A percentile compares a stretch with the other conserved stretches of the same genome.
These are phyloP conservation scores for Rubus parviflorus DNA, from an alignment of 306 rosid species.

Conservation along the genomic window DNA sequence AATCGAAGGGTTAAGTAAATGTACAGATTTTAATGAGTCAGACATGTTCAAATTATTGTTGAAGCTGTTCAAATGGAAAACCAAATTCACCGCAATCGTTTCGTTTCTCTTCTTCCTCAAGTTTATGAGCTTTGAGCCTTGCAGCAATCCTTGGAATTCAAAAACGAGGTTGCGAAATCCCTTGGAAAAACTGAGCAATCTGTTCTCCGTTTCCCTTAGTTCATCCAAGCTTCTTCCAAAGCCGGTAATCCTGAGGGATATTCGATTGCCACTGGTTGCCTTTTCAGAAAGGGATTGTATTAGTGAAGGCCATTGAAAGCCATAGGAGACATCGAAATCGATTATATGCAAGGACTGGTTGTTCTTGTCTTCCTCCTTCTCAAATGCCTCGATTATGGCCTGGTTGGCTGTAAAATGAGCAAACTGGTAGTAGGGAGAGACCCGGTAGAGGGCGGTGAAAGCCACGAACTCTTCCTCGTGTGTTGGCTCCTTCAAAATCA, in stretches of 20 bases:
- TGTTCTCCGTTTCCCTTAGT: conserved; percentile 62
- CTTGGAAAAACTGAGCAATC: conserved; percentile 63
- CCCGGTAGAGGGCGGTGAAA: conserved; percentile 59
- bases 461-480: conserved; percentile 53
- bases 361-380: conserved; percentile 57
- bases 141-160: conserved; percentile 65
- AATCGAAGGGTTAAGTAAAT: conserved; percentile 53
- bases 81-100: conserved; percentile 66
- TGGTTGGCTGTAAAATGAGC: conserved; percentile 88
- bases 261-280: conserved; percentile 41
- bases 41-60: conserved; percentile 41
- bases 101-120: conserved; percentile 60
- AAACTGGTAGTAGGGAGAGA: conserved; percentile 70
- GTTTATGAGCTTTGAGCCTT: conserved; percentile 47
- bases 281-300: conserved; percentile 77
- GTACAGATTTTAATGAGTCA: conserved; percentile 62
- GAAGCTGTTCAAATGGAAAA: conserved; percentile 51
- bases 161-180: conserved; percentile 51
- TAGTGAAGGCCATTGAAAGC: conserved; percentile 85
- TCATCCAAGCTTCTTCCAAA: conserved; percentile 56
- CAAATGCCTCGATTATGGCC: conserved; percentile 66
- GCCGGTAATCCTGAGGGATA: conserved; percentile 56
- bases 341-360: conserved; percentile 56
- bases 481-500: conserved; percentile 67
- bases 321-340: conserved; percentile 70